Base-by-base conservation (phyloP, 108 stramenopile genomes). In the Skeletonema grethae region DNA sequence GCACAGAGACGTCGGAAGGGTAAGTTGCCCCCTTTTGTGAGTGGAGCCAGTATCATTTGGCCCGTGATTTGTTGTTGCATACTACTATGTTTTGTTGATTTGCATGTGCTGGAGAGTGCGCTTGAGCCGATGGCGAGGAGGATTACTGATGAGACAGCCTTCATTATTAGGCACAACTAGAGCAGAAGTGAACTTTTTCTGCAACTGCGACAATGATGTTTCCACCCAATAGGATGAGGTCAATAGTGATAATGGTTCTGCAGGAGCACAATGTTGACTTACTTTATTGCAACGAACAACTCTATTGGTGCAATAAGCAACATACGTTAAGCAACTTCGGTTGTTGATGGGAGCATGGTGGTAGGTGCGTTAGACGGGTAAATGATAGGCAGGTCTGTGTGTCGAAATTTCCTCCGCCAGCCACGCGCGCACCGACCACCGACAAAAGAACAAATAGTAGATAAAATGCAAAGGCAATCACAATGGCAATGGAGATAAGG, bases 1-100 rank as follows among this genome's bases (percentile, higher is more conserved):
- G 67, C 62, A 61, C 84, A 85, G 7, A 85, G 78, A 7, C 81
- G 61, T 6, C 81, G 75, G 43, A 77, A 82, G 31, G 81, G 81
- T 22, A 82, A 32, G 53, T 82, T 82, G 4, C 81, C 75, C 10
- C 81, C 81, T 45, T 70, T 32, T 22, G 81, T 82, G 45, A 82
- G 45, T 4, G 81, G 81, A 11, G 81, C 81, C 13, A 82, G 58
- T 30, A 82, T 82, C 81, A 82, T 77, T 68, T 79, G 20, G 18
- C 60, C 60, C 30, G 59, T 22, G 18, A 48, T 5, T 48, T 48
- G 46, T 48, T 48, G 46, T 48, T 48, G 46, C 18, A 48, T 48
- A 1, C 4, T 48, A 18, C n/a, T n/a, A n/a, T n/a, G n/a, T n/a
- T n/a, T 46, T 15, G 13, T 46, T 16, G n/a, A 9, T 15, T 15